These are phyloP conservation scores for Kazachstania africana DNA, from an alignment of 805 yeast genomes.

Conservation along the genomic window DNA sequence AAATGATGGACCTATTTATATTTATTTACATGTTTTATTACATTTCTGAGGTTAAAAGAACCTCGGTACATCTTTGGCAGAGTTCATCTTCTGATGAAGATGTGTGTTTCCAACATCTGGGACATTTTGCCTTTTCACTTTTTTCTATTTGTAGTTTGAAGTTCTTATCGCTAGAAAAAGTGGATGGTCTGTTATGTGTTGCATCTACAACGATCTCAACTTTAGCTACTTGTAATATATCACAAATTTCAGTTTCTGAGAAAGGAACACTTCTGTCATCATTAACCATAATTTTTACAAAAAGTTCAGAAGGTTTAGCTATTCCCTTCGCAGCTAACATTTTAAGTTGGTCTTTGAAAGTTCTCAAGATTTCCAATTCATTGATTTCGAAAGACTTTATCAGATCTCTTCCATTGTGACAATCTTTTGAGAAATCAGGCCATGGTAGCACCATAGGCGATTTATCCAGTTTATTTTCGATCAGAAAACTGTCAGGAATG, in stretches of 20 bases:
- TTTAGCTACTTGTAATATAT: slow-evolving; percentile 52
- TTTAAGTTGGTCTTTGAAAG: slow-evolving; percentile 12
- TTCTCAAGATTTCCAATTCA: slow-evolving; percentile 12
- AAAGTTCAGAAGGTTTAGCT: slow-evolving; percentile 23
- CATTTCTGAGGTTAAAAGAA: too few species aligned
- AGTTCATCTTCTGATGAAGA: slow-evolving; percentile 39
- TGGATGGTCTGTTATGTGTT: not conserved
- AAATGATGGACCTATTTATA: too few species aligned
- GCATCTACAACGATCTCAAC: slow-evolving; percentile 29
- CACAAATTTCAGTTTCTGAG: slow-evolving; percentile 36
- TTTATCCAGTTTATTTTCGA: slow-evolving; percentile 6
- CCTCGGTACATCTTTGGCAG: slow-evolving; percentile 55
- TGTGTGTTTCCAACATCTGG: slow-evolving; percentile 85
- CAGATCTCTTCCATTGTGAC: not conserved
- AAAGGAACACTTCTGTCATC: slow-evolving; percentile 8
- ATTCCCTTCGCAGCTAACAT: slow-evolving; percentile 14
- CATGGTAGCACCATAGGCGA: slow-evolving; percentile 8
- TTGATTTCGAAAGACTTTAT: slow-evolving; percentile 7
- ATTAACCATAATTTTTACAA: slow-evolving; percentile 7
- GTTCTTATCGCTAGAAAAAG: slow-evolving; percentile 3
- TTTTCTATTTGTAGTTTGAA: slow-evolving; percentile 30
- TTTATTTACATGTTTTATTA: too few species aligned
- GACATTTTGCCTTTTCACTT: slow-evolving; percentile 50
- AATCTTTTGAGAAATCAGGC: slow-evolving; percentile 1
- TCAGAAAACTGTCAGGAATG: slow-evolving; percentile 27